Percentiles rank a stretch among this genome's conserved stretches.
Conservation (phyloP, 225 moss, liverwort and hornwort species). For the Physcomitrellopsis africana region DNA sequence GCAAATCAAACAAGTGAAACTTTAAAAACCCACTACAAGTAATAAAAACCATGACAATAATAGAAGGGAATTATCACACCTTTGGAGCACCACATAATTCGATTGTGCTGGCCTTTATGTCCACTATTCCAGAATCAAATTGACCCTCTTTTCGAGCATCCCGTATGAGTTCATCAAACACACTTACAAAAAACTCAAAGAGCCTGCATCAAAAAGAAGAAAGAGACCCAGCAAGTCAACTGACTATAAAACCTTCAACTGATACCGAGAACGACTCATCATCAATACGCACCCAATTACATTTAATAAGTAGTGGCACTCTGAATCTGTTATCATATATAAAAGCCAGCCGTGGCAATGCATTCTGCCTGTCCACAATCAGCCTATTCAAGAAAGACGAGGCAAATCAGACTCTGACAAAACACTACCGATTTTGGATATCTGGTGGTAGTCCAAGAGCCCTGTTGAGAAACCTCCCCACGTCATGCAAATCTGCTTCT, state of each 20-base stretch:
- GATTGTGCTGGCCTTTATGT: constrained; percentile 88
- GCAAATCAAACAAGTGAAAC: background rate
- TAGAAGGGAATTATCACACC: constrained; percentile 42
- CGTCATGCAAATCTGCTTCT: constrained; percentile 91
- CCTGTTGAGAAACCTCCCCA: constrained; percentile 94
- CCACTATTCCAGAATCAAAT: constrained; percentile 98
- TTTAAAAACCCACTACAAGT: background rate
- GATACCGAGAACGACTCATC: constrained; percentile 2
- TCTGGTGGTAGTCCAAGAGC: constrained; percentile 89
- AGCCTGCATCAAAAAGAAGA: constrained; percentile 51
- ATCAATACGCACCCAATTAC: background rate
- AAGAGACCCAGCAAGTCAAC: constrained; percentile 2
- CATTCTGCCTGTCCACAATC: constrained; percentile 17
- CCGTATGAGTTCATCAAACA: constrained; percentile 92
- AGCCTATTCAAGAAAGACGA: constrained; percentile 8
- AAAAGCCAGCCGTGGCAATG: constrained; percentile 2
- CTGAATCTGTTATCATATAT: background rate
- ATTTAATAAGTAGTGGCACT: constrained; percentile 9
- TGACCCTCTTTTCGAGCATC: constrained; percentile 96
- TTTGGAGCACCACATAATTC: constrained; percentile 81
- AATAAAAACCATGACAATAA: background rate
- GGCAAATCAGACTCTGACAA: background rate
- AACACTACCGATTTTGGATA: constrained; percentile 74
- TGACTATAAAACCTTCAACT: constrained; percentile 6
- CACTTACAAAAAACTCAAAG: constrained; percentile 89